phyloP scores from a whole-genome alignment of 2,329 filamentous ascomycete species.

The Fusarium virguliforme region DNA sequence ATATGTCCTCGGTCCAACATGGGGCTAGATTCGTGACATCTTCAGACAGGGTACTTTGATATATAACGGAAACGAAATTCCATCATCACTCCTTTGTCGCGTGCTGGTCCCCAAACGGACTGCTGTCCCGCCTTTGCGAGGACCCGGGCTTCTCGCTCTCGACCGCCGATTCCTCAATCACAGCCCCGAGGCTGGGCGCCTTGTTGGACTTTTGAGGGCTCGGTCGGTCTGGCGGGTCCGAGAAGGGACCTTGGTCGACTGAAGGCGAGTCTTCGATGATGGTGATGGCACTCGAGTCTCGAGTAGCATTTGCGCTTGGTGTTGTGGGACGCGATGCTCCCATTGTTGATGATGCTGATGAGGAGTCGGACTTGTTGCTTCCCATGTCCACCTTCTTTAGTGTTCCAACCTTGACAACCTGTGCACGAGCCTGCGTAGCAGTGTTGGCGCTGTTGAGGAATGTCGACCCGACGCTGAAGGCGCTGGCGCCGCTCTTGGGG shows the following conservation, averaged over 20 bases:
- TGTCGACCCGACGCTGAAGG: constrained; percentile 78
- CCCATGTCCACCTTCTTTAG: constrained; percentile 64
- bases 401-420: constrained; percentile 73
- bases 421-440: constrained; percentile 70
- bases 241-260: constrained; percentile 72
- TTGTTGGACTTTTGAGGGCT: constrained; percentile 54
- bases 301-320: constrained; percentile 45
- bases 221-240: constrained; percentile 65
- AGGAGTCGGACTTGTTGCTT: constrained; percentile 58
- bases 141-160: constrained; percentile 54
- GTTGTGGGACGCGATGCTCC: constrained; percentile 44
- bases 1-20: constrained; percentile 28
- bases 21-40: constrained; percentile 44
- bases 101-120: constrained; percentile 73
- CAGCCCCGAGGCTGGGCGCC: constrained; percentile 67
- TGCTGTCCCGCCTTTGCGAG: constrained; percentile 56
- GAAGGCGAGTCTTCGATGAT: constrained; percentile 67
- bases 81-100: constrained; percentile 65
- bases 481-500: constrained; percentile 70
- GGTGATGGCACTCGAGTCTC: constrained; percentile 64
- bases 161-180: constrained; percentile 67
- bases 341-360: constrained; percentile 45
- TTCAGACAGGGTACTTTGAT: constrained; percentile 30
- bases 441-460: constrained; percentile 78
- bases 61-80: constrained; percentile 26